These are phyloP conservation scores for Penicillium frequentans DNA, from an alignment of 2,329 filamentous ascomycete species.

Conservation along the genomic window DNA sequence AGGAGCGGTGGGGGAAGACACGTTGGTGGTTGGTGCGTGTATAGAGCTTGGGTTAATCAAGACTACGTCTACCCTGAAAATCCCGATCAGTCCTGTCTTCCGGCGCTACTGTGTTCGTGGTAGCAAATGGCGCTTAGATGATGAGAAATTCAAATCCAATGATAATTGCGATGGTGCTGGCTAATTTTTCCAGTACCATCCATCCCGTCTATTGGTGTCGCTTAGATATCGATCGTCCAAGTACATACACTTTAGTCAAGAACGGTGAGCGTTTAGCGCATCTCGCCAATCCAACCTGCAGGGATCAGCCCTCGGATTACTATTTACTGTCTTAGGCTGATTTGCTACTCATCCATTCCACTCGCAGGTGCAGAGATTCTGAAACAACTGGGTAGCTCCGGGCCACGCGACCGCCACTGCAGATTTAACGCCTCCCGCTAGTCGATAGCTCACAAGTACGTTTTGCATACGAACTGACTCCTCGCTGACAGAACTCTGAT, in stretches of 20 bases:
- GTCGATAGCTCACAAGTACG: conserved; percentile 19
- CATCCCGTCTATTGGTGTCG: neutral
- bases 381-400: conserved; percentile 19
- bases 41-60: neutral
- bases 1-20: neutral
- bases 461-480: neutral
- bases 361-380: conserved; percentile 3
- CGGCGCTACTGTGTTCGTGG: neutral
- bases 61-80: neutral
- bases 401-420: conserved; percentile 22
- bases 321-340: conserved; percentile 1
- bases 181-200: neutral
- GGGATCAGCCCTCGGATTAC: conserved; percentile 13
- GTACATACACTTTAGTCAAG: neutral
- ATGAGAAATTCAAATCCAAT: neutral
- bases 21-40: neutral
- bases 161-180: neutral
- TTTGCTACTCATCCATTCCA: neutral
- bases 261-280: conserved; percentile 4
- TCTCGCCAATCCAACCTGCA: conserved; percentile 4
- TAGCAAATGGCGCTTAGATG: neutral
- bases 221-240: neutral
- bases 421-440: conserved; percentile 11
- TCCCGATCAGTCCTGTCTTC: neutral
- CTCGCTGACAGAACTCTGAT: neutral